phyloP scores from a whole-genome alignment of 495 filamentous ascomycete genomes.

The Talaromyces adpressus region DNA sequence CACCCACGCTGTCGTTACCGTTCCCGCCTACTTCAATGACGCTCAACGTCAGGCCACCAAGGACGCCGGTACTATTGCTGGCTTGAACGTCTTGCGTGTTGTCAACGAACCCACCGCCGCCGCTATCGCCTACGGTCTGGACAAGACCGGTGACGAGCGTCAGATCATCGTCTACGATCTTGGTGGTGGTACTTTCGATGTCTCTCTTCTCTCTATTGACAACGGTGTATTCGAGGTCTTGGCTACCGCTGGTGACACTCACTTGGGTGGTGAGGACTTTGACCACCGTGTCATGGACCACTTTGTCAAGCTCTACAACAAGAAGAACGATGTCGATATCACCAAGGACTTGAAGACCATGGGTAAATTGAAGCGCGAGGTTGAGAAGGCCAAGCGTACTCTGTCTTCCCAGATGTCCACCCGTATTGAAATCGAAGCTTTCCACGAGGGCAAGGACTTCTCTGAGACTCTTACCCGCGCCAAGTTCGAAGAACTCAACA shows the following conservation, averaged over 20 bases:
- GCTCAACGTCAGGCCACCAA: slow-evolving; percentile 97
- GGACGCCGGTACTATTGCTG: slow-evolving; percentile 91
- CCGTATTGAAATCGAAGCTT: slow-evolving; percentile 95
- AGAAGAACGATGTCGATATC: slow-evolving; percentile 90
- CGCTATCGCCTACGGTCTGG: slow-evolving; percentile 81
- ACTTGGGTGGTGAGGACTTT: slow-evolving; percentile 99
- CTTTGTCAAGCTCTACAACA: slow-evolving; percentile 98
- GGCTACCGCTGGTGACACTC: slow-evolving; percentile 98
- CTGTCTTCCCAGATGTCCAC: slow-evolving; percentile 98
- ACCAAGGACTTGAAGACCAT: slow-evolving; percentile 96
- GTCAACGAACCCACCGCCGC: slow-evolving; percentile 93
- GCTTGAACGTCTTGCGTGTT: slow-evolving; percentile 94
- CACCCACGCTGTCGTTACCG: slow-evolving; percentile 93
- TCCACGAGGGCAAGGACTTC: slow-evolving; percentile 96
- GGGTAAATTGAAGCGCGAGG: slow-evolving; percentile 99
- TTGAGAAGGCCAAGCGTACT: slow-evolving; percentile 99
- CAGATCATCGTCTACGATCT: slow-evolving; percentile 97
- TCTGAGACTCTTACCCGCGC: slow-evolving; percentile 96
- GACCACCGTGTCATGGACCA: slow-evolving; percentile 97
- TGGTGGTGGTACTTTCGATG: slow-evolving; percentile 99
- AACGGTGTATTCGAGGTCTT: slow-evolving; percentile 96
- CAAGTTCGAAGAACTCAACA: slow-evolving; percentile 99
- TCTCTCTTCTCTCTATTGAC: slow-evolving; percentile 95
- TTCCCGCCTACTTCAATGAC: slow-evolving; percentile 99
- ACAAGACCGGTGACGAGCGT: slow-evolving; percentile 78